These are phyloP conservation scores for Geotrichum aggregatum DNA, from an alignment of 1,139 yeast genomes.

Conservation along the genomic window DNA sequence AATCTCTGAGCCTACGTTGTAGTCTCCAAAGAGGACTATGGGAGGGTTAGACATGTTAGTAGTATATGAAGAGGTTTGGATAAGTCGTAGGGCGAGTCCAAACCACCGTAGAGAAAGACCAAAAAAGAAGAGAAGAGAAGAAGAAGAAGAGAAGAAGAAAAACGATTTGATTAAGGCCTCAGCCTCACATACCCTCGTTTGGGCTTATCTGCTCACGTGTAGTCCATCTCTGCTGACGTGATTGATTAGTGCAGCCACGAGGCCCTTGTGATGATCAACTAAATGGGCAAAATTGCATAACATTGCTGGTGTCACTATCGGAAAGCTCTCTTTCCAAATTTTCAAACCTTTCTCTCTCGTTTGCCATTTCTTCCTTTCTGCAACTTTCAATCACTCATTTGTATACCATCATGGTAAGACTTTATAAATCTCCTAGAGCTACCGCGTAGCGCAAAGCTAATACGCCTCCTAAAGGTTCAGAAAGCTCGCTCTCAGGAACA, in stretches of 20 bases:
- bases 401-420: neutral
- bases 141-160: slow-evolving; percentile 4
- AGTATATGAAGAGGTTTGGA: neutral
- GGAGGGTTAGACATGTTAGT: slow-evolving; percentile 1
- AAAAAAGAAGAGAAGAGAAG: neutral
- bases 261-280: no score
- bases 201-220: no score
- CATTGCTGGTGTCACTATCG: neutral
- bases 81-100: no score
- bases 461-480: neutral
- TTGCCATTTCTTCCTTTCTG: neutral
- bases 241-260: no score
- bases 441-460: neutral
- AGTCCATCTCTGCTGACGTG: no score
- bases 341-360: neutral
- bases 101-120: neutral
- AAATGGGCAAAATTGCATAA: no score
- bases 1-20: slow-evolving; percentile 65
- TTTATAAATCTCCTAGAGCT: no score
- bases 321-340: neutral
- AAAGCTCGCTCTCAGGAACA: slow-evolving; percentile 22
- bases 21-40: slow-evolving; percentile 26
- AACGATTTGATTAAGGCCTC: neutral
- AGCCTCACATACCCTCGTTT: neutral
- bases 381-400: neutral